phyloP scores from a whole-genome alignment of 2,329 filamentous ascomycete genomes.

The Talaromyces sp. region DNA sequence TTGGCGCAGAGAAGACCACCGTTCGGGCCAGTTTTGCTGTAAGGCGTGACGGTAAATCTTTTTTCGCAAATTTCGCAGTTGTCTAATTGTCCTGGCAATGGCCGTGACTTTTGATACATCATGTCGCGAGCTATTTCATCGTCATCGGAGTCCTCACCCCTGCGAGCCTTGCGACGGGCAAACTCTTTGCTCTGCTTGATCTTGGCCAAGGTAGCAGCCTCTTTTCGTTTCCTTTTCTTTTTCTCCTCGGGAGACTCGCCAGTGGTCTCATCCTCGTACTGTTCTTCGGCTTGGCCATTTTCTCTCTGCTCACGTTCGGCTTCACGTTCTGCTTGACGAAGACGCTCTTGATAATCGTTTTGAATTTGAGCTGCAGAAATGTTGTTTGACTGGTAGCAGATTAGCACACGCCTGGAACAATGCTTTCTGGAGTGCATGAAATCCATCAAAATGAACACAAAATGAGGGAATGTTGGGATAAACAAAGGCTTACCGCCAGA shows the following conservation, averaged over 20 bases:
- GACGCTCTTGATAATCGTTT: slow-evolving; percentile 57
- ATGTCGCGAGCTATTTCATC: slow-evolving; percentile 51
- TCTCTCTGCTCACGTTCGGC: slow-evolving; percentile 29
- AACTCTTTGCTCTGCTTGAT: slow-evolving; percentile 54
- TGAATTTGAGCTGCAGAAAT: slow-evolving; percentile 65
- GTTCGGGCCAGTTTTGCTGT: slow-evolving; percentile 76
- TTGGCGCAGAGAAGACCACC: slow-evolving; percentile 81
- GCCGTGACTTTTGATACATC: slow-evolving; percentile 56
- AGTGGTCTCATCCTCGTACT: slow-evolving; percentile 36
- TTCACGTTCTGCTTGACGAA: slow-evolving; percentile 50
- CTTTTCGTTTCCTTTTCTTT: slow-evolving; percentile 58
- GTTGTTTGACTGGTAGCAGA: slow-evolving; percentile 55
- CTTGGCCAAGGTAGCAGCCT: slow-evolving; percentile 46
- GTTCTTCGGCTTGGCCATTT: slow-evolving; percentile 32
- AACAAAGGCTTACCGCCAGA: slow-evolving; percentile 53
- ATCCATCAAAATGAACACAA: background rate
- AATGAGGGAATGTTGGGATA: background rate
- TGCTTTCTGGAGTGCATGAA: background rate
- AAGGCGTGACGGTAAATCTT: slow-evolving; percentile 88
- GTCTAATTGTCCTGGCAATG: slow-evolving; percentile 78
- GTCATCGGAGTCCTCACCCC: slow-evolving; percentile 48
- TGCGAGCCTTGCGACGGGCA: slow-evolving; percentile 44
- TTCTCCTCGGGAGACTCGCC: slow-evolving; percentile 46
- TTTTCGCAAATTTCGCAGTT: slow-evolving; percentile 84
- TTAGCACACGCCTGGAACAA: background rate